phyloP scores from a whole-genome alignment of 768 basidiomycete genomes.

The Scleroderma bovista region DNA sequence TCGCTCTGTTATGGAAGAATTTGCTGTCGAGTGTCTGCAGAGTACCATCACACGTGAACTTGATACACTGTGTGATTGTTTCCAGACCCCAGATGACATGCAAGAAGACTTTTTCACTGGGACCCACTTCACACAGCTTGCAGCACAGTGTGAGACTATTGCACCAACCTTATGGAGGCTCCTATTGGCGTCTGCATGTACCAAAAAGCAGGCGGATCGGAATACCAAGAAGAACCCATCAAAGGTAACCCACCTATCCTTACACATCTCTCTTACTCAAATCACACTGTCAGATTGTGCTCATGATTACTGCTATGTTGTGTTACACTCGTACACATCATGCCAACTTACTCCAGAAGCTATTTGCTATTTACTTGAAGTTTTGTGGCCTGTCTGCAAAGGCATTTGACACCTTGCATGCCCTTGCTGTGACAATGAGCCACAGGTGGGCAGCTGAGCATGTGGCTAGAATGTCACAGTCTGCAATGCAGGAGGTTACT shows the following conservation, averaged over 20 bases:
- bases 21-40: conserved; percentile 14
- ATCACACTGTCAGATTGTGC: neutral
- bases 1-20: conserved; percentile 14
- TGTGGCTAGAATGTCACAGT: neutral
- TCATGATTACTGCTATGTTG: neutral
- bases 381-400: neutral
- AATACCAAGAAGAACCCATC: conserved; percentile 16
- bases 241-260: conserved; percentile 14
- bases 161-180: conserved; percentile 14
- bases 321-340: neutral
- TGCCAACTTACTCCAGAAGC: neutral
- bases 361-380: neutral
- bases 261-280: conserved; percentile 26
- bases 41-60: conserved; percentile 13
- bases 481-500: neutral
- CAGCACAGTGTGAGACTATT: neutral
- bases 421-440: neutral
- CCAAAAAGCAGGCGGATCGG: conserved; percentile 6
- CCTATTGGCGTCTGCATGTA: conserved; percentile 6
- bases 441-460: neutral
- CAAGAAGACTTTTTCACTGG: conserved; percentile 14
- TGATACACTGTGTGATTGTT: conserved; percentile 1
- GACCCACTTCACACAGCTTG: conserved; percentile 8
- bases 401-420: neutral
- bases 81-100: conserved; percentile 11